A percentile compares a stretch with the other conserved stretches of the same genome.
These are phyloP conservation scores for Pichia californica DNA, from an alignment of 805 yeast genomes.

Conservation along the genomic window DNA sequence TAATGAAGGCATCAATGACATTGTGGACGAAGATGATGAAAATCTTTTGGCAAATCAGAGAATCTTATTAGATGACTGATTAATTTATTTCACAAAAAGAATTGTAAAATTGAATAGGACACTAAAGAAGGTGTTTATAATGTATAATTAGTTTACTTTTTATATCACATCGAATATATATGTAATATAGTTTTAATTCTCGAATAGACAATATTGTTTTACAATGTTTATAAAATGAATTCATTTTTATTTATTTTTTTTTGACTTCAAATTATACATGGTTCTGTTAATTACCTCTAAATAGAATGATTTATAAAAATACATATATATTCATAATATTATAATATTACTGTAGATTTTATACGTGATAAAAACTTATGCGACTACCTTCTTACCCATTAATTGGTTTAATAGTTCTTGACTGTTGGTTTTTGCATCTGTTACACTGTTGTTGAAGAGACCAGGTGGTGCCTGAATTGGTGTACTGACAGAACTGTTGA, in stretches of 20 bases:
- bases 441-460: constrained; percentile 30
- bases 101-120: neutral
- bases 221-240: too few relatives aligned
- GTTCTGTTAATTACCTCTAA: too few relatives aligned
- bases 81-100: neutral
- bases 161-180: too few relatives aligned
- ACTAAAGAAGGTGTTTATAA: too few relatives aligned
- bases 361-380: too few relatives aligned
- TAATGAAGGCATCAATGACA: neutral
- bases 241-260: too few relatives aligned
- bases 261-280: neutral
- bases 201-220: too few relatives aligned
- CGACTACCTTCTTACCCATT: constrained; percentile 51
- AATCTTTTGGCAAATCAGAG: constrained; percentile 4
- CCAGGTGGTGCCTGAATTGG: constrained; percentile 73
- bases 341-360: too few relatives aligned
- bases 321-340: too few relatives aligned
- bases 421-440: constrained; percentile 19
- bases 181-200: too few relatives aligned
- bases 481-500: constrained; percentile 19
- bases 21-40: constrained; percentile 3
- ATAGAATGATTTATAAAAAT: too few relatives aligned
- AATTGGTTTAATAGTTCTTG: constrained; percentile 79
- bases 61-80: constrained; percentile 2
- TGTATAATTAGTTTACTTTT: neutral